phyloP scores from a whole-genome alignment of 2,329 filamentous ascomycete genomes.

The Aspergillus novofumigatus region DNA sequence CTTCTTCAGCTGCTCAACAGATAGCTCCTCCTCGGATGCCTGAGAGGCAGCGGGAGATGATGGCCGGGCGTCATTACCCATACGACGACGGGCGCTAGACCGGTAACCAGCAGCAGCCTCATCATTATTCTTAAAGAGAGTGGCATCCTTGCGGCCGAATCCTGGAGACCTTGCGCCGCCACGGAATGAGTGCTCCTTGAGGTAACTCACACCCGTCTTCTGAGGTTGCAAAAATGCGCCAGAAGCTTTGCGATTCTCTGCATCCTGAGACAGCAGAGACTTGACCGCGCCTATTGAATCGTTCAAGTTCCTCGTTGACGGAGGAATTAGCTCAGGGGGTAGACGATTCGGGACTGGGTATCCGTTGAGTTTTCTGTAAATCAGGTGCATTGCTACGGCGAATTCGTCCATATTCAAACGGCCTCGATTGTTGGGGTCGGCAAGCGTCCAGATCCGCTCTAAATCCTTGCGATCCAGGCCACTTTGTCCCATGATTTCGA shows the following conservation, averaged over 20 bases:
- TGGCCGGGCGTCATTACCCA: conserved; percentile 66
- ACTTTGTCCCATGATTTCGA: conserved; percentile 96
- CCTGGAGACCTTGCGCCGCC: conserved; percentile 55
- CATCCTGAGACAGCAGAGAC: conserved; percentile 81
- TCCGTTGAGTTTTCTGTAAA: conserved; percentile 94
- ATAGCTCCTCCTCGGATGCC: conserved; percentile 70
- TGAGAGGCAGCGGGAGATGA: conserved; percentile 74
- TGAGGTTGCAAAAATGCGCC: conserved; percentile 89
- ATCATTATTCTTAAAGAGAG: conserved; percentile 94
- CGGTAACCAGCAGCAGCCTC: conserved; percentile 80
- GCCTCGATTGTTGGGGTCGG: conserved; percentile 90
- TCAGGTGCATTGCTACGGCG: conserved; percentile 97
- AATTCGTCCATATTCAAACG: conserved; percentile 95
- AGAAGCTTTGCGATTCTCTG: conserved; percentile 80
- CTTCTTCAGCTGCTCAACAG: conserved; percentile 83
- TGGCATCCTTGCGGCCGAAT: conserved; percentile 80
- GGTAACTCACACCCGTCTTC: conserved; percentile 95
- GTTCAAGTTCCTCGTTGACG: conserved; percentile 88
- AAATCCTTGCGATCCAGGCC: conserved; percentile 86
- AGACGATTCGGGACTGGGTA: conserved; percentile 86
- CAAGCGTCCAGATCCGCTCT: conserved; percentile 89
- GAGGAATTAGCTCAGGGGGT: conserved; percentile 87
- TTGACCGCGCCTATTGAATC: conserved; percentile 93
- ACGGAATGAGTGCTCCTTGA: conserved; percentile 92
- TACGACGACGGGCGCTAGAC: conserved; percentile 84